Base-by-base conservation (phyloP, 306 rosid genomes). In the Morella rubra region DNA sequence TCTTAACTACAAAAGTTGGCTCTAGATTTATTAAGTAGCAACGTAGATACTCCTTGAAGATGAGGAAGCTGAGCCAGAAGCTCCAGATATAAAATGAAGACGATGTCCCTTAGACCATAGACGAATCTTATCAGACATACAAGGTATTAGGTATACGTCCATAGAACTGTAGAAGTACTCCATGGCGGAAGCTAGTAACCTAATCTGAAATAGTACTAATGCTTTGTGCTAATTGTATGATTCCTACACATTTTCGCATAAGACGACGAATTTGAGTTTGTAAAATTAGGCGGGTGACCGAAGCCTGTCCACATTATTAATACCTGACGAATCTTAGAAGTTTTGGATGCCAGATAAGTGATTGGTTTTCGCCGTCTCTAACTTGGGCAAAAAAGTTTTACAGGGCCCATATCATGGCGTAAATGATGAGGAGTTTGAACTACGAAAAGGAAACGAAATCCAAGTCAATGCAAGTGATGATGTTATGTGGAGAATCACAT, bases 401-500 rank as follows among this genome's bases (percentile, higher is more conserved):
- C 62, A 77, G 85, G 77, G 13, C 82, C 84, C 81, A 52, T 65
- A 4, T 24, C 62, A 71, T 72, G 84, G 73, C 70, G 24, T 76
- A 76, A 72, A 78, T 75, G 76, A 82, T 87, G 80, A 76, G 37
- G 47, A 47, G 79, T 79, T 87, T 87, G 87, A 83, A 83, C 68
- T 51, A 68, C 40, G 18, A 44, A 72, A 85, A 76, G 72, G 72
- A 74, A 74, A 73, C 41, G 77, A 68, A 75, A 45, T 72, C 85
- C 65, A 80, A 88, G 96, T 89, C 96, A 85, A 89, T 86, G 83
- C 77, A 41, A 61, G 77, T 79, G 80, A 90, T 72, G 83, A 84
- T 85, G 72, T 74, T 76, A 65, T 60, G 60, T 75, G 80, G 80
- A 64, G 52, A 53, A 18, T n/a, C 60, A 73, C 81, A 68, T 77